These are phyloP conservation scores for Talaromyces sp. DNA, from an alignment of 2,329 filamentous ascomycete species.

Conservation along the genomic window DNA sequence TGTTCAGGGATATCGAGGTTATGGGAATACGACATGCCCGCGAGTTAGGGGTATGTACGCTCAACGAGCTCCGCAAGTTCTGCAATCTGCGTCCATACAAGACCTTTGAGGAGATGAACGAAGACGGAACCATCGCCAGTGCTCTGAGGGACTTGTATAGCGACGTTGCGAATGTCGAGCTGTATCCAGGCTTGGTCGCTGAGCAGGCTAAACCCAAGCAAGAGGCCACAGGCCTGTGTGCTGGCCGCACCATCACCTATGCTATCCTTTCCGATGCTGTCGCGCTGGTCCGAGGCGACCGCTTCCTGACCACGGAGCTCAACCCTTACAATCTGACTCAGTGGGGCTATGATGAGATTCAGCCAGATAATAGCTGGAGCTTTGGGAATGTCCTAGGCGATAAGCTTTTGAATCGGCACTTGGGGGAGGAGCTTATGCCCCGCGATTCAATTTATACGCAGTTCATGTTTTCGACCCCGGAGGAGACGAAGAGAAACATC, in stretches of 20 bases:
- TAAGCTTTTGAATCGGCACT: not conserved
- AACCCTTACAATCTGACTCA: conserved; percentile 9
- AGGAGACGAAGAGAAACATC: not conserved
- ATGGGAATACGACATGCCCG: conserved; percentile 73
- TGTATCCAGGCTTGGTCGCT: conserved; percentile 72
- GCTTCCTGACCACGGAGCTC: conserved; percentile 1
- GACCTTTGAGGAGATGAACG: conserved; percentile 78
- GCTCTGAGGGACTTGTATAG: conserved; percentile 60
- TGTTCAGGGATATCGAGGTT: conserved; percentile 71
- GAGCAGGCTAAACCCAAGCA: conserved; percentile 74
- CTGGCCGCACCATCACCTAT: conserved; percentile 70
- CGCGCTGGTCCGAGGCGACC: conserved; percentile 56
- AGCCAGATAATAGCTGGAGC: not conserved
- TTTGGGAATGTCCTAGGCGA: not conserved
- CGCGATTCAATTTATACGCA: not conserved
- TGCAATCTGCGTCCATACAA: conserved; percentile 71
- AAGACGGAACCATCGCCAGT: conserved; percentile 64
- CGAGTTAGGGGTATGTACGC: conserved; percentile 68
- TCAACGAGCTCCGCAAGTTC: conserved; percentile 82
- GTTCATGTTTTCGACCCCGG: not conserved
- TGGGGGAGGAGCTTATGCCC: not conserved
- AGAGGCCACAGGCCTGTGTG: conserved; percentile 68
- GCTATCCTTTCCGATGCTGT: conserved; percentile 75
- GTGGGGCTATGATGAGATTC: not conserved
- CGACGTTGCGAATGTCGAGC: conserved; percentile 72